Percentiles rank a stretch among this genome's conserved stretches.
These are phyloP conservation scores for Colletotrichum sp. DNA, from an alignment of 2,329 filamentous ascomycete species.

Conservation along the genomic window DNA sequence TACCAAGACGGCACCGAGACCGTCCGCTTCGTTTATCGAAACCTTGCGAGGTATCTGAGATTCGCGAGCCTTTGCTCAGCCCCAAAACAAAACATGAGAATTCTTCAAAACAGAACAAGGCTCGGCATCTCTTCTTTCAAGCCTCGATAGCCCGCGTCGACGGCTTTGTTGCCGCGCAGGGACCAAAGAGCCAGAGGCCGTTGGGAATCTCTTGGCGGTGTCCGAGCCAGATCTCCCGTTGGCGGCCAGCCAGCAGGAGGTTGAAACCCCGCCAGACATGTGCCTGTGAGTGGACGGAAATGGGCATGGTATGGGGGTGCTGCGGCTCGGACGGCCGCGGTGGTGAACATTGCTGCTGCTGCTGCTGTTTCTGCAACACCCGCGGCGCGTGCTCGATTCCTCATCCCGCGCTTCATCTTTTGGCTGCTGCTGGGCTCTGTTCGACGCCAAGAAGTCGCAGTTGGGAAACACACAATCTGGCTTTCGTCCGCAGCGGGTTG, in stretches of 20 bases:
- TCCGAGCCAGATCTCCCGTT: slow-evolving; percentile 10
- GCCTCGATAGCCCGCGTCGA: not conserved
- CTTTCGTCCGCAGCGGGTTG: not conserved
- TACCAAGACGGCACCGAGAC: not conserved
- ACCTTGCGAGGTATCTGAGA: not conserved
- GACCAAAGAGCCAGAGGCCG: not conserved
- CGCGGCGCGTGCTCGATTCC: not conserved
- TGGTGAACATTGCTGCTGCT: not conserved
- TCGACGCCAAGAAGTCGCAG: slow-evolving; percentile 2
- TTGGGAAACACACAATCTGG: not conserved
- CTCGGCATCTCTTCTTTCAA: not conserved
- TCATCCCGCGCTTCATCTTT: not conserved
- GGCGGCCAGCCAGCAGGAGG: not conserved
- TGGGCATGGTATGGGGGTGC: not conserved
- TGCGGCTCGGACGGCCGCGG: not conserved
- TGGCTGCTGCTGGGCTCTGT: not conserved
- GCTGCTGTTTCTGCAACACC: not conserved
- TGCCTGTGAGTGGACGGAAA: not conserved
- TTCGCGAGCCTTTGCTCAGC: not conserved
- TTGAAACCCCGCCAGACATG: not conserved
- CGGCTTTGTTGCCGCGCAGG: not conserved
- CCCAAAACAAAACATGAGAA: not conserved
- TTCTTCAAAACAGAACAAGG: not conserved
- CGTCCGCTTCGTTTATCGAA: not conserved
- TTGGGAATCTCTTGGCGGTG: slow-evolving; percentile 16